Conservation (phyloP, 2,329 filamentous ascomycete genomes). For the Pseudogymnoascus sp. region DNA sequence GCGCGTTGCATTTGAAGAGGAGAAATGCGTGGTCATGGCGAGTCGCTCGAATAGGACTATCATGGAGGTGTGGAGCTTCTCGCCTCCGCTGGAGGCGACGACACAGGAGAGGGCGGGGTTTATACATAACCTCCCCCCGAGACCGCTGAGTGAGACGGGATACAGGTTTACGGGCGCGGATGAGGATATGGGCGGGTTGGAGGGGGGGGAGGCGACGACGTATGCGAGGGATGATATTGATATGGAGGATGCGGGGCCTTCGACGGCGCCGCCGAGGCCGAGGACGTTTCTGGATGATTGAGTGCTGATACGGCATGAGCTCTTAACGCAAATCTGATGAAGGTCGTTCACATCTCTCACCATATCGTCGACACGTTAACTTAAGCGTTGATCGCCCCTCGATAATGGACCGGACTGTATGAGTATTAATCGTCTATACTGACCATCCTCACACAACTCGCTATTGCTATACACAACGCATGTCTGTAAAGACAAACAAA, state of each 20-base stretch:
- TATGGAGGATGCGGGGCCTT: slow-evolving; percentile 24
- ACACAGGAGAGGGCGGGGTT: slow-evolving; percentile 38
- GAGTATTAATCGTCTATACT: neutral
- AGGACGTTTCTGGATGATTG: slow-evolving; percentile 10
- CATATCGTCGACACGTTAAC: neutral
- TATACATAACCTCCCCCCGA: slow-evolving; percentile 24
- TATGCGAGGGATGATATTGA: slow-evolving; percentile 22
- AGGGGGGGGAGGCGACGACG: neutral
- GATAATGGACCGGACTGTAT: neutral
- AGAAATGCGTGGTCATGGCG: slow-evolving; percentile 95
- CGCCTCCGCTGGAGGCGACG: slow-evolving; percentile 63
- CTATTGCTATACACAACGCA: neutral
- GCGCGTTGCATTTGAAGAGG: slow-evolving; percentile 96
- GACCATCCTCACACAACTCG: neutral
- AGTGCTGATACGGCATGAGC: neutral
- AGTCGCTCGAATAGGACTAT: slow-evolving; percentile 77
- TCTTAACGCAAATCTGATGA: too few species aligned
- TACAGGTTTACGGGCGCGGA: slow-evolving; percentile 21
- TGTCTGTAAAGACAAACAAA: neutral
- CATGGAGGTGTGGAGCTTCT: slow-evolving; percentile 98
- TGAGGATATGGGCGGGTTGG: slow-evolving; percentile 22
- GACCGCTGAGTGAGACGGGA: slow-evolving; percentile 26
- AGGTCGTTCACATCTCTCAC: neutral
- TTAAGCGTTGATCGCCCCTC: neutral
- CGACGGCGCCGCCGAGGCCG: slow-evolving; percentile 22